Base-by-base conservation (phyloP, 257 asterid species). In the Lycium ferocissimum region DNA sequence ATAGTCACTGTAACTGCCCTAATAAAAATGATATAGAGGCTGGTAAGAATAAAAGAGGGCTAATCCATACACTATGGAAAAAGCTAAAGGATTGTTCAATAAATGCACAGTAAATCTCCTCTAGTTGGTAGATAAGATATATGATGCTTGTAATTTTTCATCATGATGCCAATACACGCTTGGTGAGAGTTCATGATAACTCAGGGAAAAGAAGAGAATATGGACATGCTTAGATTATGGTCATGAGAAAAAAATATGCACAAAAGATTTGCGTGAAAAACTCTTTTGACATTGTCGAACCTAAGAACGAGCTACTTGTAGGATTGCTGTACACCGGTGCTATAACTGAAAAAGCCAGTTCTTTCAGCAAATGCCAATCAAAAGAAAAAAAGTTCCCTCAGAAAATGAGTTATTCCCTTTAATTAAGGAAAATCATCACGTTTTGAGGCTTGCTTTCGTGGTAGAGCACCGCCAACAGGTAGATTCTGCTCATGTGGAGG, bases 111-210 rank as follows among this genome's bases (percentile, higher is more conserved):
- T 10, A n/a, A 7, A 26, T 53, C 26, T 13, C 8, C 82, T 76
- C n/a, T 76, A 51, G 65, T 53, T 76, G 65, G 45, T 53, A 45
- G 63, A 76, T 76, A 51, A 76, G 45, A 76, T 49, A 76, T 49
- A 26, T 22, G 13, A 76, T 51, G 82, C 63, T 53, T 76, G 9
- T 51, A 49, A 76, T 26, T 51, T 76, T 26, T 51, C 45, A 51
- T 76, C 45, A 49, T 51, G 63, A 49, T 10, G 26, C 26, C 9
- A 13, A 51, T 51, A 76, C 26, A 51, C 1, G 22, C 81, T 75
- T 75, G 62, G 62, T 75, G 62, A 75, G 81, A 51, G 81, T 75
- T 75, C 81, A 73, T 45, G 11, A n/a, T 5, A 14, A 67, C 20
- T 67, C 47, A 7, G 75, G 9, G 2, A 67, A 37, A 69, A 58